Percentiles rank a stretch among this genome's conserved stretches.
Conservation (phyloP, 108 stramenopile genomes). For the Nannochloropsis granulata region DNA sequence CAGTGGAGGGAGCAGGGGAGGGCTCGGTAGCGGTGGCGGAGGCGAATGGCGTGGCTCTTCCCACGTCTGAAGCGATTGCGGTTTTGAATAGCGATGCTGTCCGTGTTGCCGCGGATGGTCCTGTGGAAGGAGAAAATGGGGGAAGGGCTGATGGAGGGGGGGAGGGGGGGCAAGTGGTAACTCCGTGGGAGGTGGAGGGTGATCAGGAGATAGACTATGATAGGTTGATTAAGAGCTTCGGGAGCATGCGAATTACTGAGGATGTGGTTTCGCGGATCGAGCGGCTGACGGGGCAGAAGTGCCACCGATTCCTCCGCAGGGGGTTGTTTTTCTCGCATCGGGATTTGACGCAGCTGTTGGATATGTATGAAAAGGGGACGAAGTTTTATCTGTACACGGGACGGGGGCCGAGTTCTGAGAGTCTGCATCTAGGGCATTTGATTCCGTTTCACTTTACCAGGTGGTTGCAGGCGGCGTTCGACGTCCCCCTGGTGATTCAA, state of each 20-base stretch:
- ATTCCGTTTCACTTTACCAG: constrained; percentile 93
- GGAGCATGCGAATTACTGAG: constrained; percentile 61
- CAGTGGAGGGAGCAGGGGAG: neutral
- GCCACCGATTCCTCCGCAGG: constrained; percentile 86
- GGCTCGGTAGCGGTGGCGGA: neutral
- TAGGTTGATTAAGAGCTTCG: constrained; percentile 83
- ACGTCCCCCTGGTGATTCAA: constrained; percentile 92
- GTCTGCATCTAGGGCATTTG: constrained; percentile 96
- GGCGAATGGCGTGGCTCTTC: constrained; percentile 1
- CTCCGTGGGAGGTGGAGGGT: constrained; percentile 49
- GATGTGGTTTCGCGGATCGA: constrained; percentile 60
- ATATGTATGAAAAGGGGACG: constrained; percentile 44
- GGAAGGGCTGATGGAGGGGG: neutral
- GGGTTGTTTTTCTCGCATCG: constrained; percentile 96
- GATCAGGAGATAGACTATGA: constrained; percentile 88
- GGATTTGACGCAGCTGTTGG: constrained; percentile 65
- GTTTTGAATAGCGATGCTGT: constrained; percentile 2
- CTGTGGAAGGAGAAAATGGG: neutral
- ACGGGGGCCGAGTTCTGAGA: constrained; percentile 74
- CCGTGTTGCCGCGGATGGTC: neutral
- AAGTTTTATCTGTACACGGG: constrained; percentile 97
- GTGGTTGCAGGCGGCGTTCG: constrained; percentile 88
- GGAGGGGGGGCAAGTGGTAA: constrained; percentile 10
- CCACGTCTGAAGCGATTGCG: constrained; percentile 5
- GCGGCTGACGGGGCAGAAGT: constrained; percentile 45